Conservation (phyloP, 768 basidiomycete species). For the Lentinula raphanica region DNA sequence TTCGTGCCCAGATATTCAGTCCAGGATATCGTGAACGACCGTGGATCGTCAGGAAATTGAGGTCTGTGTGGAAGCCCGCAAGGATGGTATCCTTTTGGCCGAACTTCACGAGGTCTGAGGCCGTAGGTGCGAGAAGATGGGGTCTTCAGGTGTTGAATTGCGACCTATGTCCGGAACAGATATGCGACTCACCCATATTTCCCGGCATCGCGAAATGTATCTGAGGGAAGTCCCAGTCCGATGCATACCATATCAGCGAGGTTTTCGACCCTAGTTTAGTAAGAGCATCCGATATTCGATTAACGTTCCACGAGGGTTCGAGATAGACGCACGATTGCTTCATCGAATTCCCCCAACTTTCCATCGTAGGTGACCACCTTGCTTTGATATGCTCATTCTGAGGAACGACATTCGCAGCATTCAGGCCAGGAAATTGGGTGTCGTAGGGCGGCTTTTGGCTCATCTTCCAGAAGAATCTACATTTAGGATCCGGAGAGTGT, state of each 20-base stretch:
- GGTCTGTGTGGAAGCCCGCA: conserved; percentile 91
- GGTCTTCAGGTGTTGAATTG: no score
- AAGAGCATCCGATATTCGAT: no score
- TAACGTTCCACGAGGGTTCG: no score
- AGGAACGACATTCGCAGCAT: conserved; percentile 81
- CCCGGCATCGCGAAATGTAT: conserved; percentile 75
- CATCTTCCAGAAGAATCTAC: conserved; percentile 92
- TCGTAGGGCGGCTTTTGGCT: conserved; percentile 66
- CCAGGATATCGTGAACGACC: conserved; percentile 85
- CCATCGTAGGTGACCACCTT: conserved; percentile 70
- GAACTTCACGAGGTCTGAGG: conserved; percentile 82
- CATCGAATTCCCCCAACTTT: conserved; percentile 86
- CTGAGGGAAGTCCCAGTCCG: conserved; percentile 68
- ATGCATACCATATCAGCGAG: conserved; percentile 86
- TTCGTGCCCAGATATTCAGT: conserved; percentile 91
- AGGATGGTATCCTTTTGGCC: conserved; percentile 77
- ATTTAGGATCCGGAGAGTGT: conserved; percentile 88
- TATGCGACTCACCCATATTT: conserved; percentile 68
- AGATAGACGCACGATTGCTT: conserved; percentile 75
- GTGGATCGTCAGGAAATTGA: conserved; percentile 92
- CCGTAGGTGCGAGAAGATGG: conserved; percentile 89
- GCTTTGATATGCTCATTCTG: conserved; percentile 48
- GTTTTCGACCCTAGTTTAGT: conserved; percentile 83
- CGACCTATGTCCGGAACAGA: no score
- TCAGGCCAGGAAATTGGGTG: conserved; percentile 70